Base-by-base conservation (phyloP, 2,329 filamentous ascomycete genomes). In the Dothidotthia symphoricarpi region DNA sequence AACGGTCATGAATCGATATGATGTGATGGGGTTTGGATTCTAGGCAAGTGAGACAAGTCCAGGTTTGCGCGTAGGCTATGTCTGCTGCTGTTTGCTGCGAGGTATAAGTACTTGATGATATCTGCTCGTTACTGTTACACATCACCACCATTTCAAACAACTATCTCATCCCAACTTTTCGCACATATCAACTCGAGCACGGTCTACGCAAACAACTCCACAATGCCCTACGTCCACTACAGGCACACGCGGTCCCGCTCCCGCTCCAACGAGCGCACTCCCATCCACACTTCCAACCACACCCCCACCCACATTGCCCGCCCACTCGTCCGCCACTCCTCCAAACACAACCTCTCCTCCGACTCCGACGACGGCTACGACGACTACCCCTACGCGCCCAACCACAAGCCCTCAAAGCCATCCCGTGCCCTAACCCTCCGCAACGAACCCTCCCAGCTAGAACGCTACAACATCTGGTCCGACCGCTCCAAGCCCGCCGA, bases 371-470 rank as follows among this genome's bases (percentile, higher is more conserved):
- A 51, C 29, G 53, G 41, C 16, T 34, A 59, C 39, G 61, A 64
- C 45, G 61, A 63, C 42, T 61, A 59, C 28, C 57, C 57, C 31
- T 53, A 57, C 39, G 43, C 53, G 1, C 36, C 44, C 24, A 36
- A 41, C 19, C 46, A 49, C 36, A 46, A 42, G 8, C 39, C 45
- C 9, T 33, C 31, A 25, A 46, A 53, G 32, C 36, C 49, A n/a
- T 61, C 54, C 6, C 57, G 54, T 28, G 51, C 59, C 33, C 46
- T 62, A 9, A 55, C 55, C 27, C 41, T 57, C 27, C 59, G 53
- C 36, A 28, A 49, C 31, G 49, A 54, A 24, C 56, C 61, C 31
- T 45, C 38, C 28, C 46, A 48, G 14, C 35, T 55, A n/a, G 49
- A 52, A 28, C 52, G 51, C 29, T 55, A 52, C 42, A 52, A 52